These are phyloP conservation scores for Ustilago bromivora DNA, from an alignment of 1,284 basidiomycete species.

Conservation along the genomic window DNA sequence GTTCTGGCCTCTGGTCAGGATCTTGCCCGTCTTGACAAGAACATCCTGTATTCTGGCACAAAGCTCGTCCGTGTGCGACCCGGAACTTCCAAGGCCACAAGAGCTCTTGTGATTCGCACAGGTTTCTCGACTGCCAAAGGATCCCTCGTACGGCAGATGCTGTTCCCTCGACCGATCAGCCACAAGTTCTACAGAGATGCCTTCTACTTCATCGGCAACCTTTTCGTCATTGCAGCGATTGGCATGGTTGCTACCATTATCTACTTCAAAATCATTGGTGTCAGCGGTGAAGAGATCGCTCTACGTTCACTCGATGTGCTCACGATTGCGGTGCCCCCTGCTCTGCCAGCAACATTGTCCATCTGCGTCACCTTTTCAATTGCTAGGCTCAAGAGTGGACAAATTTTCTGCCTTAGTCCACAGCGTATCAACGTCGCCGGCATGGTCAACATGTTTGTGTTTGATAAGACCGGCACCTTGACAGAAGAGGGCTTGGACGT, in stretches of 20 bases:
- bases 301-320: conserved; percentile 93
- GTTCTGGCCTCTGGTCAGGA: conserved; percentile 71
- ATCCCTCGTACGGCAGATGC: conserved; percentile 93
- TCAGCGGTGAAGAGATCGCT: conserved; percentile 87
- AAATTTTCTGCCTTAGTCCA: conserved; percentile 95
- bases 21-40: conserved; percentile 79
- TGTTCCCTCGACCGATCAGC: conserved; percentile 97
- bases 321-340: conserved; percentile 97
- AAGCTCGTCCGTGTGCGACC: conserved; percentile 89
- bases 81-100: conserved; percentile 78
- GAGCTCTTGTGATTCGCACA: conserved; percentile 89
- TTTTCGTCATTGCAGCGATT: conserved; percentile 86
- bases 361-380: conserved; percentile 94
- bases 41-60: conserved; percentile 92
- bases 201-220: conserved; percentile 92
- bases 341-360: conserved; percentile 94
- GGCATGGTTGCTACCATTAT: conserved; percentile 81
- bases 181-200: conserved; percentile 95
- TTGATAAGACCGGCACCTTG: conserved; percentile 98
- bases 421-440: conserved; percentile 95
- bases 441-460: conserved; percentile 97
- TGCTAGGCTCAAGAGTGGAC: conserved; percentile 83
- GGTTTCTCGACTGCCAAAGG: conserved; percentile 99
- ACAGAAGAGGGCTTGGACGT: conserved; percentile 99
- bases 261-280: conserved; percentile 89